Percentiles rank a stretch among this genome's conserved stretches.
Evolutionary conservation across 108 stramenopile species (phyloP).

Genomic region (Cyclotella atomus): DNA sequence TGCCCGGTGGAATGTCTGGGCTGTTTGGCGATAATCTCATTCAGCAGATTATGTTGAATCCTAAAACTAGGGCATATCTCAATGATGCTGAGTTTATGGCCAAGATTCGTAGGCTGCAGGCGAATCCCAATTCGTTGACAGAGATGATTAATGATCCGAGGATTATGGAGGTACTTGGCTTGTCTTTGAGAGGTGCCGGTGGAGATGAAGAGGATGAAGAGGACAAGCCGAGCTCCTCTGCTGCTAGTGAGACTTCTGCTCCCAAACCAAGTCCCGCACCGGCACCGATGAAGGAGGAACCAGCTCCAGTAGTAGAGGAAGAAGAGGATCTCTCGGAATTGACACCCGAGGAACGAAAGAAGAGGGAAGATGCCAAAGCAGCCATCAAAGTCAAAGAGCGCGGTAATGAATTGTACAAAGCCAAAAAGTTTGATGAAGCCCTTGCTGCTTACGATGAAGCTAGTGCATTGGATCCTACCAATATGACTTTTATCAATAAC

Average conservation of each 20-base stretch:
- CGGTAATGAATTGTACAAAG: constrained; percentile 95
- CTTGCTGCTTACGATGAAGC: constrained; percentile 97
- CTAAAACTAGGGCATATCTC: constrained; percentile 88
- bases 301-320: constrained; percentile 62
- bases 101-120: constrained; percentile 89
- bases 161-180: constrained; percentile 90
- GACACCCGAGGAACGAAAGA: constrained; percentile 83
- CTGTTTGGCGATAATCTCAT: constrained; percentile 92
- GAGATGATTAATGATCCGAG: constrained; percentile 89
- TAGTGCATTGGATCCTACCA: constrained; percentile 92
- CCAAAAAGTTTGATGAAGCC: constrained; percentile 94
- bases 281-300: constrained; percentile 38
- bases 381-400: constrained; percentile 85
- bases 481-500: constrained; percentile 96
- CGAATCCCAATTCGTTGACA: constrained; percentile 85
- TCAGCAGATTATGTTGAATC: constrained; percentile 89
- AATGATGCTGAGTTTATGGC: constrained; percentile 92
- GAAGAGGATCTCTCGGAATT: constrained; percentile 74
- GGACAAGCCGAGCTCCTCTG: neutral
- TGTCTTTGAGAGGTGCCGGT: constrained; percentile 67
- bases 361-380: constrained; percentile 78
- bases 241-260: constrained; percentile 22
- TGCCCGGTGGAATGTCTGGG: constrained; percentile 52
- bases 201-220: constrained; percentile 54
- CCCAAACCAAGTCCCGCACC: constrained; percentile 28